Conservation (phyloP, 2,329 filamentous ascomycete genomes). For the Aspergillus versicolor region DNA sequence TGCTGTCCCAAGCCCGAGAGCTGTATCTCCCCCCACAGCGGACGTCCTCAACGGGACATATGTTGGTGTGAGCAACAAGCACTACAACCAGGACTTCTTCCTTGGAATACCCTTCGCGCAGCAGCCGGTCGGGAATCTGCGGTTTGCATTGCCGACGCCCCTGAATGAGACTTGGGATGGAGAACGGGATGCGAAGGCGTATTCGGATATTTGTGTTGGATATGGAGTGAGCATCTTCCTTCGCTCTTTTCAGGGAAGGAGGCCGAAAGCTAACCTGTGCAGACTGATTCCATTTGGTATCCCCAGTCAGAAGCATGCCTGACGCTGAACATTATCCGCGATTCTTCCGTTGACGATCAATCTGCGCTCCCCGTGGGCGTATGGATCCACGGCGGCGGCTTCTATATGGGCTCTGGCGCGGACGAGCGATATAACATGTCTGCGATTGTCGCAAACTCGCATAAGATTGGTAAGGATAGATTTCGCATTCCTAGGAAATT, state of each 20-base stretch:
- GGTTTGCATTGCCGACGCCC: constrained; percentile 53
- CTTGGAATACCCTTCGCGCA: constrained; percentile 59
- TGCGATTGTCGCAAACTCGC: constrained; percentile 56
- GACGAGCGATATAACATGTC: constrained; percentile 64
- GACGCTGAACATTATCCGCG: constrained; percentile 61
- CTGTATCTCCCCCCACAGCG: constrained; percentile 27
- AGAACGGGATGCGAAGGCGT: constrained; percentile 43
- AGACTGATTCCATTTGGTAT: constrained; percentile 39
- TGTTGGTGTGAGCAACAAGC: constrained; percentile 39
- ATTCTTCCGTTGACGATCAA: constrained; percentile 36
- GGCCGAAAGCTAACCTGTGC: not conserved
- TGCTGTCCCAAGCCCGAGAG: constrained; percentile 17
- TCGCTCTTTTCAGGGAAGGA: not conserved
- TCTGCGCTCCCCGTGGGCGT: constrained; percentile 55
- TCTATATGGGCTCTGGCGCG: constrained; percentile 49
- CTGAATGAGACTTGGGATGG: constrained; percentile 49
- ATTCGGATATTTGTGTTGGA: constrained; percentile 51
- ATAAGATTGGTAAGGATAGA: constrained; percentile 40
- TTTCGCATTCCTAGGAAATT: no score
- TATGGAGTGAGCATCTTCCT: constrained; percentile 43
- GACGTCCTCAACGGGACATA: constrained; percentile 50
- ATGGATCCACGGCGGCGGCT: constrained; percentile 63
- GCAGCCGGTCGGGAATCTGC: constrained; percentile 52
- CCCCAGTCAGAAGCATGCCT: constrained; percentile 56
- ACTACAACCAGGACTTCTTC: constrained; percentile 53